Evolutionary conservation across 2,329 filamentous ascomycete species (phyloP), one percentile per base, ranked within the genome.

Genomic region (Exutisphaerella laricina): DNA sequence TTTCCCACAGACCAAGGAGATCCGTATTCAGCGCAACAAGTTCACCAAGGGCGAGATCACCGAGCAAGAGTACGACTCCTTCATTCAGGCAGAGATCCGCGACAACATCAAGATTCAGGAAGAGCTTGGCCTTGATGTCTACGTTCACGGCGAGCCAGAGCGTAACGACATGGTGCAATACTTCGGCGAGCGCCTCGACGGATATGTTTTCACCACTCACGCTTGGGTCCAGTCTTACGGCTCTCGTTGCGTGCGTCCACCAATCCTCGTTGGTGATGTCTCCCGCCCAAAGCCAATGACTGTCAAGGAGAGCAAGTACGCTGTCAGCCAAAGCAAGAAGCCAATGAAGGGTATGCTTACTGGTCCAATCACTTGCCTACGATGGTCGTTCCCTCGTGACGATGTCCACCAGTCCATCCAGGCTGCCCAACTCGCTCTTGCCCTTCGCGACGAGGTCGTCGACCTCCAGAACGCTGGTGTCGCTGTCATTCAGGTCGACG

Each of bases 291-390:
- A 82, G 58, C 85, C 92, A 58, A 98, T 98, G 92, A 96, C 92
- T 49, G 92, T 98, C 73, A 98, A 98, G 85, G 92, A 98, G 80
- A 94, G 87, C 72, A 95, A 97, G 79, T 98, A 95, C 74, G 92
- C 92, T 58, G 90, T 88, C 52, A 89, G 85, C 44, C 80, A 96
- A 70, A 90, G 89, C 69, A 90, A 85, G 77, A 97, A 96, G 82
- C 89, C 92, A 72, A 97, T 98, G 92, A 98, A 98, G 87, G 92
- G 92, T 70, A 98, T 98, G 92, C 82, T 98, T 68, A 98, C 92
- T 71, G 92, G 92, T 49, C 92, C 92, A 60, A 94, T 98, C 75
- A 98, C 92, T 65, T 98, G 92, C 75, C 77, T 98, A 62, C 85
- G 92, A 71, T 98, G 92, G 92, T 98, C 92, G 50, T 98, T 97